A percentile compares a stretch with the other conserved stretches of the same genome.
Evolutionary conservation across 169 alveolate genomes (phyloP).

Genomic region (Eimeria acervulina): DNA sequence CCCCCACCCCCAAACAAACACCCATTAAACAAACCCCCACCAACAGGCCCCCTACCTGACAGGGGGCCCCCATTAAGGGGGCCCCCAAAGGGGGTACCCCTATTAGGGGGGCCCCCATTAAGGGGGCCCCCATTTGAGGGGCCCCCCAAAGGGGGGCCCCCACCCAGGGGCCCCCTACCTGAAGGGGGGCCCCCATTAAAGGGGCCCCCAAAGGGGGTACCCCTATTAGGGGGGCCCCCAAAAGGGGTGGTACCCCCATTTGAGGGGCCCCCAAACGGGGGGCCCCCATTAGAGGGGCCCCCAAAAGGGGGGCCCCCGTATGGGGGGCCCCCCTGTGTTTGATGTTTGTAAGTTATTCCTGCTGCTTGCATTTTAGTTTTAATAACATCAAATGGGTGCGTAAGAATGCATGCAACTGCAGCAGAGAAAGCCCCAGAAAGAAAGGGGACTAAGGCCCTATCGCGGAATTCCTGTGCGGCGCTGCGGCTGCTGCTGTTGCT

Average conservation of each 20-base stretch:
- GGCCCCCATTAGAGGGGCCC: too few species aligned
- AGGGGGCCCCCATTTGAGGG: constrained; percentile 5
- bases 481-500: constrained; percentile 66
- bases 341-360: too few species aligned
- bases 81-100: not conserved
- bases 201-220: not conserved
- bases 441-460: constrained; percentile 68
- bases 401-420: constrained; percentile 82
- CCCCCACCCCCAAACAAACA: not conserved
- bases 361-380: constrained; percentile 84
- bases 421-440: constrained; percentile 79
- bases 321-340: not conserved
- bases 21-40: not conserved
- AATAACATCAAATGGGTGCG: constrained; percentile 87
- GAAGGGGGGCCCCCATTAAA: not conserved
- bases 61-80: too few species aligned
- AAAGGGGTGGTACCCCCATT: not conserved
- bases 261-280: not conserved
- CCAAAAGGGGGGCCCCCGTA: not conserved
- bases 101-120: not conserved
- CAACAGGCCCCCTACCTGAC: constrained; percentile 7
- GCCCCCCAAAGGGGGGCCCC: too few species aligned
- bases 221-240: too few species aligned
- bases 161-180: too few species aligned
- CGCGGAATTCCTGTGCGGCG: not conserved